Evolutionary conservation across 2,329 filamentous ascomycete species (phyloP), one percentile per base, ranked within the genome.

Genomic region (Xylariaceae sp.): DNA sequence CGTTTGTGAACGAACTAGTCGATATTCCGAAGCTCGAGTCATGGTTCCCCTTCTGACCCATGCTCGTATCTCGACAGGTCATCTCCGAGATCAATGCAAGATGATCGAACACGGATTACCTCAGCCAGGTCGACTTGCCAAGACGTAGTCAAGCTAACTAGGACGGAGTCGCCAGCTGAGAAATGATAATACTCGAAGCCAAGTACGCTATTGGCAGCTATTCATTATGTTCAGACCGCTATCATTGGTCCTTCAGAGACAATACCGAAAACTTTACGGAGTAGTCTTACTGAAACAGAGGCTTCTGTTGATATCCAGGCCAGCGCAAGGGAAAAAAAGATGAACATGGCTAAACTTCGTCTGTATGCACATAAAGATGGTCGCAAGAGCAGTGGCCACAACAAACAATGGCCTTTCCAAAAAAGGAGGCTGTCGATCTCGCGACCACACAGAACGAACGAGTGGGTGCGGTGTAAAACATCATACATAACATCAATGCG

Each of bases 31-130:
- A 10, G 10, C 32, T 37, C 32, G 32, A 37, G 32, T 16, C 32
- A 7, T 37, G 32, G 55, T 29, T 58, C 54, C 52, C 51, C 40
- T n/a, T 54, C 40, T 48, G 9, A 59, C 29, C 59, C 53, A 43
- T 59, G 59, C 23, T 21, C 46, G 7, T 14, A 57, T 44, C 60
- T 56, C 61, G 52, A 48, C 60, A 52, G 59, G 61, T 65, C 63
- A 65, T 65, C 63, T 65, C 63, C 63, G 63, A 59, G 50, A 50
- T 65, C 55, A 63, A 65, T 65, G 63, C 63, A 59, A 61, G 50
- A 64, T 57, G 57, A 61, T 61, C 56, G 50, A 62, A 56, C 57
- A 57, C 54, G 9, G 4, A 9, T 50, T 43, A 57, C 44, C 51
- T 56, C 48, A 61, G 48, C 40, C 32, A 12, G 37, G 48, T 57